Percentiles rank a stretch among this genome's conserved stretches.
phyloP scores from a whole-genome alignment of 495 filamentous ascomycete species.

The Penicillium roqueforti region DNA sequence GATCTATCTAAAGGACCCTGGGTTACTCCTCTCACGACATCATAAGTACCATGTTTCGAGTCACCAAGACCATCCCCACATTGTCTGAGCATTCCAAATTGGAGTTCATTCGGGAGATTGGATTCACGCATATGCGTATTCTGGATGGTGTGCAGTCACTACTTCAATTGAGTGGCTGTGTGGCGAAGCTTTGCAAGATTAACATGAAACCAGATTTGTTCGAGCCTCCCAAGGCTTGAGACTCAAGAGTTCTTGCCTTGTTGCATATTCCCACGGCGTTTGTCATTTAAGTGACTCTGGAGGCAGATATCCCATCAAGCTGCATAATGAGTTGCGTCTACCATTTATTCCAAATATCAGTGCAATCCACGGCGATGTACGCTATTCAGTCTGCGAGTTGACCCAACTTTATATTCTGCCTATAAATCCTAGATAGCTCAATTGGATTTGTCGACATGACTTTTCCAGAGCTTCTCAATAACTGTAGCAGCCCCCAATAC shows the following conservation, averaged over 20 bases:
- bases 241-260: slow-evolving; percentile 4
- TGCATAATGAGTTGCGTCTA: slow-evolving; percentile 18
- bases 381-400: not conserved
- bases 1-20: slow-evolving; percentile 51
- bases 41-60: slow-evolving; percentile 97
- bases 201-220: slow-evolving; percentile 95
- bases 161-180: slow-evolving; percentile 86
- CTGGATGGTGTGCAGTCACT: slow-evolving; percentile 93
- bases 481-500: slow-evolving; percentile 41
- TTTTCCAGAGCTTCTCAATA: slow-evolving; percentile 38
- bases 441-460: not conserved
- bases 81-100: slow-evolving; percentile 91
- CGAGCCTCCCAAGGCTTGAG: slow-evolving; percentile 44
- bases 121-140: slow-evolving; percentile 99
- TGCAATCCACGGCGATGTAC: not conserved
- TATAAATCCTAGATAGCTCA: not conserved
- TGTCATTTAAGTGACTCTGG: slow-evolving; percentile 9
- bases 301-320: slow-evolving; percentile 12
- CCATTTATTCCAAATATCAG: not conserved
- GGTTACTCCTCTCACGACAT: slow-evolving; percentile 97
- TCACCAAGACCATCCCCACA: slow-evolving; percentile 88
- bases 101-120: slow-evolving; percentile 96
- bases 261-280: slow-evolving; percentile 30
- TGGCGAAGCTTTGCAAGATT: slow-evolving; percentile 83
- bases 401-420: not conserved